Evolutionary conservation across 768 basidiomycete genomes (phyloP).

Genomic region (Hydnomerulius pinastri): DNA sequence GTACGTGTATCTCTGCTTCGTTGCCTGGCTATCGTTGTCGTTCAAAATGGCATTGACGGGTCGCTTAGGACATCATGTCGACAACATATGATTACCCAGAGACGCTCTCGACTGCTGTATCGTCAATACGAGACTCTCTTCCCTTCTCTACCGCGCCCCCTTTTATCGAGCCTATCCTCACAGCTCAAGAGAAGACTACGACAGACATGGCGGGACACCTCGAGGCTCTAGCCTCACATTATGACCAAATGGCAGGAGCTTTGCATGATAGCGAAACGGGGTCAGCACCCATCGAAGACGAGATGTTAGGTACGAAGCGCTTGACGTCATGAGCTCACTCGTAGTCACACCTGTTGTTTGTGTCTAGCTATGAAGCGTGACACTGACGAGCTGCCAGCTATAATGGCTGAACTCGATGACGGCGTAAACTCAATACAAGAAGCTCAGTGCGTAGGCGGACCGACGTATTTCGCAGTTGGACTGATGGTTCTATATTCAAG

Average conservation of each 20-base stretch:
- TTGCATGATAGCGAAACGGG: constrained; percentile 70
- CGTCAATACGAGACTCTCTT: constrained; percentile 54
- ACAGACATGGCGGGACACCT: constrained; percentile 72
- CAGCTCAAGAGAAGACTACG: constrained; percentile 54
- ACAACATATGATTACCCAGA: constrained; percentile 70
- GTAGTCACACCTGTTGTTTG: no score
- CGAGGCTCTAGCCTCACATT: constrained; percentile 73
- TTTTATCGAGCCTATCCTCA: constrained; percentile 46
- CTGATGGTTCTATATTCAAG: constrained; percentile 38
- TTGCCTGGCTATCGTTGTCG: not conserved
- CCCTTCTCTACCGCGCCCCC: constrained; percentile 39
- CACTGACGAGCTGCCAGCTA: constrained; percentile 72
- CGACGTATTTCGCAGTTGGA: not conserved
- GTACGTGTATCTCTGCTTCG: constrained; percentile 40
- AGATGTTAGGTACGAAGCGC: constrained; percentile 55
- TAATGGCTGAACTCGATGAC: constrained; percentile 73
- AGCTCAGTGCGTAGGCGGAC: constrained; percentile 50
- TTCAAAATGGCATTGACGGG: not conserved
- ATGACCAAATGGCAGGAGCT: constrained; percentile 73
- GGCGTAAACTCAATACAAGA: constrained; percentile 52
- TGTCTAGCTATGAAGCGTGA: constrained; percentile 78
- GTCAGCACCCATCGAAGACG: constrained; percentile 65
- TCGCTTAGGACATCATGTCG: constrained; percentile 55
- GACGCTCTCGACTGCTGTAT: constrained; percentile 56
- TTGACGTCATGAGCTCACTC: no score